Evolutionary conservation across 2,329 filamentous ascomycete genomes (phyloP).

Genomic region (Beauveria sp.): DNA sequence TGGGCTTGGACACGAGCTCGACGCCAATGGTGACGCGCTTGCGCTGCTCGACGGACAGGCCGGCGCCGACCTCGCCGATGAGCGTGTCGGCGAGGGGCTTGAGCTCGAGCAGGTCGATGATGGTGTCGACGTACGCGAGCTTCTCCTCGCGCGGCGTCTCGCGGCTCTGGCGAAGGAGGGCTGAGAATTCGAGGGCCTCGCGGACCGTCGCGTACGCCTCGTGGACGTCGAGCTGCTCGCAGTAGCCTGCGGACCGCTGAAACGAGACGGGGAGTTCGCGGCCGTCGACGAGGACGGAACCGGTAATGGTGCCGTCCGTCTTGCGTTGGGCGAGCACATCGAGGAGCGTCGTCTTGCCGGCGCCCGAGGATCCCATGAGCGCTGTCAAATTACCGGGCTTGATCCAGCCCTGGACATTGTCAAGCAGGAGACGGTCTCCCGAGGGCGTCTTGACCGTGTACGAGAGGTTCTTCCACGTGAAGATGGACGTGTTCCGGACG

Average conservation of each 20-base stretch:
- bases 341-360: conserved; percentile 78
- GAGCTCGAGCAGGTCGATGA: conserved; percentile 57
- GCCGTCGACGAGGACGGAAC: conserved; percentile 71
- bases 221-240: conserved; percentile 76
- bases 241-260: conserved; percentile 72
- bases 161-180: conserved; percentile 63
- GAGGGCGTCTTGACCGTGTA: conserved; percentile 59
- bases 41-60: conserved; percentile 44
- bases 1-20: conserved; percentile 54
- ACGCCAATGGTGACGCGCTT: conserved; percentile 54
- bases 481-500: conserved; percentile 57
- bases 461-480: conserved; percentile 66
- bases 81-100: conserved; percentile 40
- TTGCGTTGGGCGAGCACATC: conserved; percentile 76
- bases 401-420: conserved; percentile 77
- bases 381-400: conserved; percentile 72
- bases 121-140: conserved; percentile 66
- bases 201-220: conserved; percentile 65
- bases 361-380: conserved; percentile 74
- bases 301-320: conserved; percentile 67
- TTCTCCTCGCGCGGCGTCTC: conserved; percentile 60
- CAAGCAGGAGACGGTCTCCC: conserved; percentile 61
- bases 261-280: conserved; percentile 63
- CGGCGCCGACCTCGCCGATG: conserved; percentile 42
- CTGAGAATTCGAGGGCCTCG: conserved; percentile 68